Evolutionary conservation across 2,329 filamentous ascomycete species (phyloP).

Genomic region (Hymenoscyphus albidus): DNA sequence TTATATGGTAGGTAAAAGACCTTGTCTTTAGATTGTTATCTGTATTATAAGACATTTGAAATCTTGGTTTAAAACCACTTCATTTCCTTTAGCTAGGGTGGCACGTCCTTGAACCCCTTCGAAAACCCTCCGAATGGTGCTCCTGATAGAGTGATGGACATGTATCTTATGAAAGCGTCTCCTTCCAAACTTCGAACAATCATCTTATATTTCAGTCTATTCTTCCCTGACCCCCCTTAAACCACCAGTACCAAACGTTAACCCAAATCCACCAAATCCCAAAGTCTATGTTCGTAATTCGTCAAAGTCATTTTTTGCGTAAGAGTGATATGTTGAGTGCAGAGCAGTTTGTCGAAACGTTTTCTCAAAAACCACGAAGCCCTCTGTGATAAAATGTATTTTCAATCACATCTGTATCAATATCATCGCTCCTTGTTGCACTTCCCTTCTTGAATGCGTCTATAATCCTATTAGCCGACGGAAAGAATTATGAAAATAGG

Average conservation of each 20-base stretch:
- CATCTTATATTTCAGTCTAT: not conserved
- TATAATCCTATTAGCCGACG: slow-evolving; percentile 6
- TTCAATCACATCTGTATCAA: slow-evolving; percentile 26
- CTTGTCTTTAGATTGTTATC: too few species aligned
- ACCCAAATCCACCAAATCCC: not conserved
- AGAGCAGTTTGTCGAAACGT: not conserved
- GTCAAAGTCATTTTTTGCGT: not conserved
- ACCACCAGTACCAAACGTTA: not conserved
- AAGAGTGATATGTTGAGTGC: not conserved
- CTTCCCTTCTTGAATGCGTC: slow-evolving; percentile 27
- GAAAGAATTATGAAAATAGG: not conserved
- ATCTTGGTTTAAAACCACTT: too few species aligned
- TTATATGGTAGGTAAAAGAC: too few species aligned
- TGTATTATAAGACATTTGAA: too few species aligned
- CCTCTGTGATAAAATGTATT: slow-evolving; percentile 16
- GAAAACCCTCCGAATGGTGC: too few species aligned
- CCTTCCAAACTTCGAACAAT: not conserved
- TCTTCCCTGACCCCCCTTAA: not conserved
- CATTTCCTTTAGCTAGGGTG: too few species aligned
- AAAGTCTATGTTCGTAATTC: not conserved
- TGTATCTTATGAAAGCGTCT: not conserved
- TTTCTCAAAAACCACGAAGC: not conserved
- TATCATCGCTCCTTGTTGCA: slow-evolving; percentile 29
- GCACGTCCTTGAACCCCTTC: too few species aligned
- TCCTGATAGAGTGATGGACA: too few species aligned